These are phyloP conservation scores for Aureobasidium zeae DNA, from an alignment of 2,329 filamentous ascomycete species.

Conservation along the genomic window DNA sequence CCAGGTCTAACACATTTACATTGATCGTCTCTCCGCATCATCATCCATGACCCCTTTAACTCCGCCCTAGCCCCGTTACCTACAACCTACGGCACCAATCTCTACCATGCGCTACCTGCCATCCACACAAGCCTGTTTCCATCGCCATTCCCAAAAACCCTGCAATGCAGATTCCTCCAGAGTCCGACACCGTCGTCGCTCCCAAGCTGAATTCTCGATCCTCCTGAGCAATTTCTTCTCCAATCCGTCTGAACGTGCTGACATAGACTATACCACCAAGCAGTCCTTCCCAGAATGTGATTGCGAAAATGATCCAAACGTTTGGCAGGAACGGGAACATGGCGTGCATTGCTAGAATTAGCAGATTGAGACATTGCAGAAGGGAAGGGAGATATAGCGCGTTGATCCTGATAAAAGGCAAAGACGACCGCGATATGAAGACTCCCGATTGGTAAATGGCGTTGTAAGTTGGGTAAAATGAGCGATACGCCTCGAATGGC, in stretches of 20 bases:
- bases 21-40: conserved; percentile 10
- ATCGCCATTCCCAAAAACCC: conserved; percentile 74
- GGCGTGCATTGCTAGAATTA: conserved; percentile 64
- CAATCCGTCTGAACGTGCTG: conserved; percentile 90
- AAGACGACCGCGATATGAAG: conserved; percentile 86
- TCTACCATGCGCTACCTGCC: conserved; percentile 72
- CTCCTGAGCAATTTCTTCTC: conserved; percentile 64
- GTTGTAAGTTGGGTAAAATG: conserved; percentile 90
- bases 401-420: conserved; percentile 75
- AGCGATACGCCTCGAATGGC: conserved; percentile 72
- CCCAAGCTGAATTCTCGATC: conserved; percentile 88
- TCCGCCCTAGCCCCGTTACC: not conserved
- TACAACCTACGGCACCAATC: conserved; percentile 45
- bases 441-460: conserved; percentile 93
- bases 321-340: conserved; percentile 72
- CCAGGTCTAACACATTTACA: conserved; percentile 1
- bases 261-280: conserved; percentile 90
- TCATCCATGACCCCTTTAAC: not conserved
- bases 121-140: conserved; percentile 72
- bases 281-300: conserved; percentile 91
- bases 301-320: conserved; percentile 73
- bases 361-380: conserved; percentile 71
- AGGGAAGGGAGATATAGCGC: conserved; percentile 72
- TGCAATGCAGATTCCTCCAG: conserved; percentile 79
- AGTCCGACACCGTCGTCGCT: conserved; percentile 87